phyloP scores from a whole-genome alignment of 2,329 filamentous ascomycete species.

The Sarocladium strictum region DNA sequence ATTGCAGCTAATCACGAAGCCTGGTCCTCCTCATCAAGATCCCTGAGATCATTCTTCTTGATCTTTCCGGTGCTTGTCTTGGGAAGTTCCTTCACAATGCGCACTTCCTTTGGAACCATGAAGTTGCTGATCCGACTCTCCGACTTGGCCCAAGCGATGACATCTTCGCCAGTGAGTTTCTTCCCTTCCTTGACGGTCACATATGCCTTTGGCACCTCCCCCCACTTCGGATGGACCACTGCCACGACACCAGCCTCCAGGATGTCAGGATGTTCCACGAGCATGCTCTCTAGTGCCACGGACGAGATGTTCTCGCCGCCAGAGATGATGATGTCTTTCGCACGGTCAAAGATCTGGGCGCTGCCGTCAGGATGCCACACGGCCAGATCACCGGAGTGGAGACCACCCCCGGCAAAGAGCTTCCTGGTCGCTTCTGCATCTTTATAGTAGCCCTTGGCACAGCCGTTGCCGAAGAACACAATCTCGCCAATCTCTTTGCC shows the following conservation, averaged over 20 bases:
- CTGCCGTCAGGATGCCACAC: slow-evolving; percentile 90
- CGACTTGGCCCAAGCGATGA: slow-evolving; percentile 82
- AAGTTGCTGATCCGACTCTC: slow-evolving; percentile 80
- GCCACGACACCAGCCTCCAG: slow-evolving; percentile 90
- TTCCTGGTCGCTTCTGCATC: slow-evolving; percentile 80
- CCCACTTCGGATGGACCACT: slow-evolving; percentile 85
- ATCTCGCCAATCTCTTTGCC: slow-evolving; percentile 52
- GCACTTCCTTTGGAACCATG: slow-evolving; percentile 71
- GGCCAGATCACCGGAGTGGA: slow-evolving; percentile 87
- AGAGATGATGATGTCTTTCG: slow-evolving; percentile 98
- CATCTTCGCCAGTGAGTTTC: slow-evolving; percentile 41
- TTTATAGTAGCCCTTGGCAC: slow-evolving; percentile 86
- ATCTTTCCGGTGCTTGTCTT: slow-evolving; percentile 98
- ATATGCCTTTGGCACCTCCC: slow-evolving; percentile 92
- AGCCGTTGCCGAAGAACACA: slow-evolving; percentile 87
- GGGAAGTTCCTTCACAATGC: slow-evolving; percentile 80
- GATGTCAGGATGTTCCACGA: slow-evolving; percentile 81
- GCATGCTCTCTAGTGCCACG: slow-evolving; percentile 83
- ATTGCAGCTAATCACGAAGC: too few relatives aligned
- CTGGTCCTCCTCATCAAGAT: slow-evolving; percentile 42
- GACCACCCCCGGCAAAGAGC: slow-evolving; percentile 77
- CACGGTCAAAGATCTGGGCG: slow-evolving; percentile 85
- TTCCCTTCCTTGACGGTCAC: slow-evolving; percentile 72
- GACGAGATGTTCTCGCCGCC: slow-evolving; percentile 97
- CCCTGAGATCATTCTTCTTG: slow-evolving; percentile 85